These are phyloP conservation scores for Notholithocarpus densiflorus DNA, from an alignment of 306 rosid genomes.

Conservation along the genomic window DNA sequence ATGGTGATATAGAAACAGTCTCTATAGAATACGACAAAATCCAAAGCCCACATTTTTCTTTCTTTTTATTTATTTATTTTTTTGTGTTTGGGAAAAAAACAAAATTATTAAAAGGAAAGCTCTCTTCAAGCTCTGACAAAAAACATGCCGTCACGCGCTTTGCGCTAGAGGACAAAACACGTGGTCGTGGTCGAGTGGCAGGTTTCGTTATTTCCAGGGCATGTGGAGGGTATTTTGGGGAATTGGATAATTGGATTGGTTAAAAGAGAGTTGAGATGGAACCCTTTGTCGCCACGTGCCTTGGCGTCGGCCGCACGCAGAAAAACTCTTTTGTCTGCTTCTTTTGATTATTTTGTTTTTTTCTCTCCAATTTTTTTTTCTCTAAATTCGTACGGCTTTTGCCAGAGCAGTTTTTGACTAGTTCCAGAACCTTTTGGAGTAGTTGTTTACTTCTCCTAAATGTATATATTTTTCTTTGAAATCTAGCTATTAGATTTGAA, in stretches of 20 bases:
- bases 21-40: conserved; percentile 61
- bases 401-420: conserved; percentile 17
- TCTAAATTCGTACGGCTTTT: conserved; percentile 7
- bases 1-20: conserved; percentile 19
- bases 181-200: conserved; percentile 45
- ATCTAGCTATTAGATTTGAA: too few relatives aligned
- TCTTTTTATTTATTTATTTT: not conserved
- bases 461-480: too few relatives aligned
- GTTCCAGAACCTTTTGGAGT: conserved; percentile 11
- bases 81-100: too few relatives aligned
- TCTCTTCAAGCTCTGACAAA: conserved; percentile 44
- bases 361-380: not conserved
- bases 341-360: not conserved
- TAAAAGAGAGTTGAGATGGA: conserved; percentile 34
- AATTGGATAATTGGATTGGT: not conserved
- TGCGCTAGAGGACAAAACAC: conserved; percentile 57
- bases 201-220: not conserved
- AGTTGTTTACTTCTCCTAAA: not conserved
- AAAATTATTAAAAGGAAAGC: not conserved
- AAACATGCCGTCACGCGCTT: conserved; percentile 67
- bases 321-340: conserved; percentile 35
- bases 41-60: conserved; percentile 25
- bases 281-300: conserved; percentile 80
- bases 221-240: conserved; percentile 19
- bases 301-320: conserved; percentile 81